Percentiles rank a stretch among this genome's conserved stretches.
Evolutionary conservation across 495 filamentous ascomycete genomes (phyloP).

Genomic region (Melanomma pulvis-pyrius): DNA sequence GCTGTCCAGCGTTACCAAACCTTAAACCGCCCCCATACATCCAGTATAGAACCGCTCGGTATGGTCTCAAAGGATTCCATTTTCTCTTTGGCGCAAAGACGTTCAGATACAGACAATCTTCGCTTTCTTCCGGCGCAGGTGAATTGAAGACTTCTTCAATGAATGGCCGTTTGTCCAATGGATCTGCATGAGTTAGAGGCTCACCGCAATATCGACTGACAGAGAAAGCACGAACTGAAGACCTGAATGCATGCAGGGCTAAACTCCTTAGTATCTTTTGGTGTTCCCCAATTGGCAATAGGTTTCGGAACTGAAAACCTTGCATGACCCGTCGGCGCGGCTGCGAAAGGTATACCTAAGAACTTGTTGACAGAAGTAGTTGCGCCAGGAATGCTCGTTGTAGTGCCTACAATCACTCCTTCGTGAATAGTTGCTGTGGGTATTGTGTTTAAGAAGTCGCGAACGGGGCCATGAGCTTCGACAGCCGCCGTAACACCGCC

Average conservation of each 20-base stretch:
- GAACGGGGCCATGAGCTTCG: neutral
- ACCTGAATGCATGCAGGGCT: slow-evolving; percentile 49
- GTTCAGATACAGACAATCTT: slow-evolving; percentile 49
- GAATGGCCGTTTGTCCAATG: slow-evolving; percentile 34
- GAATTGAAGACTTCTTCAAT: slow-evolving; percentile 43
- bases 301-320: slow-evolving; percentile 46
- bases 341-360: slow-evolving; percentile 44
- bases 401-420: slow-evolving; percentile 41
- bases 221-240: slow-evolving; percentile 26
- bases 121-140: slow-evolving; percentile 43
- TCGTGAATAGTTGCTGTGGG: neutral
- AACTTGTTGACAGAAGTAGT: slow-evolving; percentile 40
- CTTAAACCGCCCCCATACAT: slow-evolving; percentile 34
- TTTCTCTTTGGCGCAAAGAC: slow-evolving; percentile 40
- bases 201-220: neutral
- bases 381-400: slow-evolving; percentile 32
- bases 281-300: slow-evolving; percentile 24
- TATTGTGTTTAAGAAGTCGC: neutral
- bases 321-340: slow-evolving; percentile 33
- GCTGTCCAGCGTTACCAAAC: slow-evolving; percentile 21
- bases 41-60: slow-evolving; percentile 40
- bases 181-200: slow-evolving; percentile 45
- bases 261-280: slow-evolving; percentile 42
- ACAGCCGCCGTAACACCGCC: neutral
- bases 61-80: slow-evolving; percentile 49